Base-by-base conservation (phyloP, 2,329 filamentous ascomycete species). In the Dactylonectria estremocensis region DNA sequence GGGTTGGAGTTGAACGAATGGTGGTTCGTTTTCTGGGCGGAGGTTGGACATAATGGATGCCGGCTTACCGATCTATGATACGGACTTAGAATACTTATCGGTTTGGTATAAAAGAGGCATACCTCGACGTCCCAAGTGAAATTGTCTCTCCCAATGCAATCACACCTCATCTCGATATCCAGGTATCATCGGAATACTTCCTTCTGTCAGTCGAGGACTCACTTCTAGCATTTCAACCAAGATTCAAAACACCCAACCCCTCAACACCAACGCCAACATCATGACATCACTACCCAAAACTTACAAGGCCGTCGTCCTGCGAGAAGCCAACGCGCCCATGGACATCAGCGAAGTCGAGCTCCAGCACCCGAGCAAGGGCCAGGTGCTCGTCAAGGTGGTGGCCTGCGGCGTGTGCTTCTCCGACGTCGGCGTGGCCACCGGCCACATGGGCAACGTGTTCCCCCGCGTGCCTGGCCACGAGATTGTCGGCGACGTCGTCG, bases 371-470 rank as follows among this genome's bases (percentile, higher is more conserved):
- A 80, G 84, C 7, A 77, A 83, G 0, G 86, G 87, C 18, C 84
- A 93, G 74, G 82, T 95, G 3, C 86, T 95, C 28, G 85, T 93
- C 78, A 94, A 94, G 78, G 87, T 93, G 3, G 82, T 90, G 9
- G 92, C 92, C 6, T 93, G 90, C 72, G 92, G 92, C 49, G 87
- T 95, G 55, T 95, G 92, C 79, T 90, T 90, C 77, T 88, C 86
- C 1, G 92, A 94, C 73, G 68, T 80, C 20, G 80, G 78, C 60
- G 79, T 87, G 1, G 82, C 85, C 56, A 53, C 75, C 3, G 89
- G 89, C 24, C 74, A 79, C 5, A 81, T 91, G 49, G 88, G 88
- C 11, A 84, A 88, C 49, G 73, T 85, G 20, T 91, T 88, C 73
- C 91, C 91, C 1, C 85, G 88, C 6, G 80, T 90, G 2, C 90